A percentile compares a stretch with the other conserved stretches of the same genome.
phyloP scores from a whole-genome alignment of 1,139 yeast genomes.

The Suzukiozyma palmioleophila region DNA sequence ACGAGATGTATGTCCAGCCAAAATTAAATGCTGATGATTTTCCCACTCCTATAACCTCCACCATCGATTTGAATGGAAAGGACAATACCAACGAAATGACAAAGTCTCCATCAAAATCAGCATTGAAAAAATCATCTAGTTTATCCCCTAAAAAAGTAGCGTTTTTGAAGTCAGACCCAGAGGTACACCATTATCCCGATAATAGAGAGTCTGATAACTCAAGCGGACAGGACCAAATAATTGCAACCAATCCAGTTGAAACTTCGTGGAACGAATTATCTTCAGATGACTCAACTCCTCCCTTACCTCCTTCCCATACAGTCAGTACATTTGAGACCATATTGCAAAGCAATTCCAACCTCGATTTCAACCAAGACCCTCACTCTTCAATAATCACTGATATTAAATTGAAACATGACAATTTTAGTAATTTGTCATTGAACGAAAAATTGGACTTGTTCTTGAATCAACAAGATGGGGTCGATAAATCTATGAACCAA shows the following conservation, averaged over 20 bases:
- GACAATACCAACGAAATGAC: constrained; percentile 15
- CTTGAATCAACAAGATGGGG: constrained; percentile 10
- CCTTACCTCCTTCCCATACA: constrained; percentile 16
- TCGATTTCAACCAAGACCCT: constrained; percentile 13
- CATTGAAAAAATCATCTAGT: constrained; percentile 30
- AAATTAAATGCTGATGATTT: constrained; percentile 26
- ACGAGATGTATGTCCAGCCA: constrained; percentile 6
- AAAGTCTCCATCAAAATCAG: constrained; percentile 32
- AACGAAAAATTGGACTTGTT: constrained; percentile 38
- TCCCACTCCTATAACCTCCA: constrained; percentile 24
- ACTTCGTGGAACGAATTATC: constrained; percentile 21
- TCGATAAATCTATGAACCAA: neutral
- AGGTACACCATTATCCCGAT: constrained; percentile 32
- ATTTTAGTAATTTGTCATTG: constrained; percentile 28
- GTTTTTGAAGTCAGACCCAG: constrained; percentile 29
- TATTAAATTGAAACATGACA: constrained; percentile 19
- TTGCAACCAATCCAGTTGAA: constrained; percentile 8
- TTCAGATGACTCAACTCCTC: constrained; percentile 11
- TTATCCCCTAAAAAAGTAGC: constrained; percentile 41
- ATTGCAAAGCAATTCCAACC: constrained; percentile 9
- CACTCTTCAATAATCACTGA: constrained; percentile 20
- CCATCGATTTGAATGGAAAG: constrained; percentile 7
- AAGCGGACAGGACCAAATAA: constrained; percentile 1
- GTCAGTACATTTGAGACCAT: constrained; percentile 14
- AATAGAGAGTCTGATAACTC: constrained; percentile 8